A percentile compares a stretch with the other conserved stretches of the same genome.
Evolutionary conservation across 805 yeast genomes (phyloP).

Genomic region (Nakazawaea peltata): DNA sequence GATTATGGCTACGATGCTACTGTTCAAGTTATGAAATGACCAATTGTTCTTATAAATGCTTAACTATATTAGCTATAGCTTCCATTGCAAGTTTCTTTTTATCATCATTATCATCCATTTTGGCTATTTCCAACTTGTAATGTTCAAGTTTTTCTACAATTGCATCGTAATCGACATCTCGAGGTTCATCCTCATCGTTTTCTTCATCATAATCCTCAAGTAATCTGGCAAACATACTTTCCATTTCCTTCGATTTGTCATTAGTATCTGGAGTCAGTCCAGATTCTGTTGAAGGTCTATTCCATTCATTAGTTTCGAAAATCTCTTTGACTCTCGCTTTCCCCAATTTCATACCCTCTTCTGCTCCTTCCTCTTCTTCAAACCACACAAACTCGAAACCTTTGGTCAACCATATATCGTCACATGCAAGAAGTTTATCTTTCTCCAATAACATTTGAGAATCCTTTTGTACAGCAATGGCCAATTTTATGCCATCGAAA

Average conservation of each 20-base stretch:
- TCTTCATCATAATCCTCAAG: constrained; percentile 9
- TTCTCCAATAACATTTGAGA: constrained; percentile 1
- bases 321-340: constrained; percentile 30
- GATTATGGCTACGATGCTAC: too few relatives aligned
- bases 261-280: background rate
- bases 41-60: constrained; percentile 28
- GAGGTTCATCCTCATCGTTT: constrained; percentile 2
- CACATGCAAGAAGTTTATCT: constrained; percentile 20
- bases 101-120: constrained; percentile 18
- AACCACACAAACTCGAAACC: constrained; percentile 33
- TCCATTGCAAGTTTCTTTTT: constrained; percentile 27
- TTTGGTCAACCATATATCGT: constrained; percentile 27
- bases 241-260: background rate
- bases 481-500: constrained; percentile 28
- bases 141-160: constrained; percentile 23
- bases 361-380: constrained; percentile 3
- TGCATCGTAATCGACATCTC: constrained; percentile 21
- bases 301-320: constrained; percentile 38
- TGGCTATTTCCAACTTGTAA: constrained; percentile 20
- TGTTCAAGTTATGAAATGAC: too few relatives aligned
- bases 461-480: constrained; percentile 22
- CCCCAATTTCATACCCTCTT: constrained; percentile 26
- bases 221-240: constrained; percentile 5
- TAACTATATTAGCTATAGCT: constrained; percentile 30
- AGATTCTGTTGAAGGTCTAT: constrained; percentile 14